phyloP scores from a whole-genome alignment of 2,329 filamentous ascomycete genomes.

The Grosmannia clavigera region DNA sequence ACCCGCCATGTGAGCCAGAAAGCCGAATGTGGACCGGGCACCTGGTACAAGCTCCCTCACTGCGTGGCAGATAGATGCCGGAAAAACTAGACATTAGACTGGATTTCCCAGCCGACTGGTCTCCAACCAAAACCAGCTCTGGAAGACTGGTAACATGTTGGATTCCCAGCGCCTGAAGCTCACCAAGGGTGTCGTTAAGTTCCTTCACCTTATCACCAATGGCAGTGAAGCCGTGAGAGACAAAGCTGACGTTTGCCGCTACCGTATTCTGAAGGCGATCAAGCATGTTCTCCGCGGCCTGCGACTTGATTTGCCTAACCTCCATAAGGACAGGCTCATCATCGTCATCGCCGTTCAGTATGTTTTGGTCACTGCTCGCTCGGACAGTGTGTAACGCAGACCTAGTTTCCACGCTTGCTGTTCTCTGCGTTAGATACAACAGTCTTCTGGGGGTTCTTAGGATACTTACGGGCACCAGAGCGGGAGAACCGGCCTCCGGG shows the following conservation, averaged over 20 bases:
- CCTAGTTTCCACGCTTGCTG: conserved; percentile 19
- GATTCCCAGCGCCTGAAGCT: conserved; percentile 61
- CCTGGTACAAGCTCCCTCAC: conserved; percentile 61
- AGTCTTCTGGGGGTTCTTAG: background rate
- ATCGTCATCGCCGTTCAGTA: conserved; percentile 11
- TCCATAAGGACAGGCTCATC: conserved; percentile 18
- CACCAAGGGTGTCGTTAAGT: conserved; percentile 52
- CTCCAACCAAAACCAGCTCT: conserved; percentile 71
- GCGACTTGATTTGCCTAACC: conserved; percentile 11
- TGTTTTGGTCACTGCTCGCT: background rate
- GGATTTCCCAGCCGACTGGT: conserved; percentile 76
- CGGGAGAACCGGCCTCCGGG: background rate
- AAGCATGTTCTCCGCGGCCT: background rate
- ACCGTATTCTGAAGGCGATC: background rate
- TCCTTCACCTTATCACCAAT: conserved; percentile 53
- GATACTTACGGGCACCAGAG: conserved; percentile 16
- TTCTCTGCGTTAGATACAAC: background rate
- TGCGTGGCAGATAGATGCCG: conserved; percentile 60
- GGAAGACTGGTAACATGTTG: conserved; percentile 60
- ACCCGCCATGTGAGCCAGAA: conserved; percentile 35
- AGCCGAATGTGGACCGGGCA: conserved; percentile 74
- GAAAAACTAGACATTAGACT: conserved; percentile 52
- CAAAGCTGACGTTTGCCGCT: conserved; percentile 16
- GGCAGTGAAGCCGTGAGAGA: conserved; percentile 30
- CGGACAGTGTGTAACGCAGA: background rate